These are phyloP conservation scores for Penicillium chermesinum DNA, from an alignment of 495 filamentous ascomycete genomes.

Conservation along the genomic window DNA sequence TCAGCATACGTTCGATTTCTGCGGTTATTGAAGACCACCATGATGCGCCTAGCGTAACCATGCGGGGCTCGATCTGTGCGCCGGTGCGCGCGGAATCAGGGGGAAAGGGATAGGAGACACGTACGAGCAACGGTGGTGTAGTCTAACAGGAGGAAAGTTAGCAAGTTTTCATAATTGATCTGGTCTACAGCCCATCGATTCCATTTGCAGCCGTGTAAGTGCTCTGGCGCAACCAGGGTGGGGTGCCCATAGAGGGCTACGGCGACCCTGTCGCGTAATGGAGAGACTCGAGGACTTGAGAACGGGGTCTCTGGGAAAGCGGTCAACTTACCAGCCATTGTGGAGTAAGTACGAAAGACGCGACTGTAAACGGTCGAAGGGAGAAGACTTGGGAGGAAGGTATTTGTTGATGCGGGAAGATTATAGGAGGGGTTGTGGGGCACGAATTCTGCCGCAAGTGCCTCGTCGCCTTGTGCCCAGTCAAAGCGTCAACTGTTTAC, in stretches of 20 bases:
- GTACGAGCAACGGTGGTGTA: conserved; percentile 52
- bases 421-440: conserved; percentile 23
- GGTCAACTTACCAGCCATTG: conserved; percentile 39
- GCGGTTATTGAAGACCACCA: no score
- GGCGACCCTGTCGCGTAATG: conserved; percentile 4
- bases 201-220: conserved; percentile 2
- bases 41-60: neutral
- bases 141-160: conserved; percentile 29
- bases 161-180: conserved; percentile 15
- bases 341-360: conserved; percentile 26
- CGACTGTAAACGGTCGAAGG: conserved; percentile 5
- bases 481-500: neutral
- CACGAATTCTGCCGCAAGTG: conserved; percentile 26
- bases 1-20: neutral
- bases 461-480: conserved; percentile 6
- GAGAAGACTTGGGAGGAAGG: conserved; percentile 13
- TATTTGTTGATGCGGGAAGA: conserved; percentile 27
- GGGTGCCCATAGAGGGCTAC: conserved; percentile 17
- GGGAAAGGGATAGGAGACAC: conserved; percentile 18
- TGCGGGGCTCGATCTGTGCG: conserved; percentile 5
- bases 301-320: neutral
- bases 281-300: neutral
- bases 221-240: conserved; percentile 11
- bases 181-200: neutral
- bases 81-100: conserved; percentile 5